phyloP scores from a whole-genome alignment of 2,329 filamentous ascomycete genomes.

The Microdochium trichocladiopsis region DNA sequence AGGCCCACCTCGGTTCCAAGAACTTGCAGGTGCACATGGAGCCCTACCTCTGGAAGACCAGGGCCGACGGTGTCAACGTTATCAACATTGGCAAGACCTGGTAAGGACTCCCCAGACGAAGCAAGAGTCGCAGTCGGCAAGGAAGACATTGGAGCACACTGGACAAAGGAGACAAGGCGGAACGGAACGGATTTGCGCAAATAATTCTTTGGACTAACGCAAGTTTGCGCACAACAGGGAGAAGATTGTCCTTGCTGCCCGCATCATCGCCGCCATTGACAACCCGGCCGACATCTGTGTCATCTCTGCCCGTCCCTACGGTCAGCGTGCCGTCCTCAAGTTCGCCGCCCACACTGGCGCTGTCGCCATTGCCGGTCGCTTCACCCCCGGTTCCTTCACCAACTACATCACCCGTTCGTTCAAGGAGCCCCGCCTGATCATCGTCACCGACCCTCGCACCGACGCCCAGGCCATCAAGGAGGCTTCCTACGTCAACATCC shows the following conservation, averaged over 20 bases:
- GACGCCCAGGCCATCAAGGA: slow-evolving; percentile 99
- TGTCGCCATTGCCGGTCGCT: slow-evolving; percentile 96
- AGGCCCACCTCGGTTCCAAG: slow-evolving; percentile 96
- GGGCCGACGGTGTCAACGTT: slow-evolving; percentile 95
- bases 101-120: slow-evolving; percentile 44
- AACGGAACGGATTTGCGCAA: background rate
- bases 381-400: slow-evolving; percentile 99
- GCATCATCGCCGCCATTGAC: slow-evolving; percentile 98
- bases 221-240: slow-evolving; percentile 55
- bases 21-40: slow-evolving; percentile 99
- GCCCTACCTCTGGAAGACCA: slow-evolving; percentile 99
- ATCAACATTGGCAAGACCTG: slow-evolving; percentile 99
- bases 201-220: slow-evolving; percentile 10
- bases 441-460: slow-evolving; percentile 99
- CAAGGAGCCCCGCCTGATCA: slow-evolving; percentile 99
- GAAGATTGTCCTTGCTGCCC: slow-evolving; percentile 98
- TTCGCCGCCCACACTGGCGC: slow-evolving; percentile 98
- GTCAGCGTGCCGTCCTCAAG: slow-evolving; percentile 99
- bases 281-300: slow-evolving; percentile 99
- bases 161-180: background rate
- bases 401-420: slow-evolving; percentile 99
- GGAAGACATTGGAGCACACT: background rate
- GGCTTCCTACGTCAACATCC: slow-evolving; percentile 99
- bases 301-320: slow-evolving; percentile 98
- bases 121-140: background rate